A percentile compares a stretch with the other conserved stretches of the same genome.
Conservation (phyloP, 495 filamentous ascomycete species). For the Lichenothelia convexa region DNA sequence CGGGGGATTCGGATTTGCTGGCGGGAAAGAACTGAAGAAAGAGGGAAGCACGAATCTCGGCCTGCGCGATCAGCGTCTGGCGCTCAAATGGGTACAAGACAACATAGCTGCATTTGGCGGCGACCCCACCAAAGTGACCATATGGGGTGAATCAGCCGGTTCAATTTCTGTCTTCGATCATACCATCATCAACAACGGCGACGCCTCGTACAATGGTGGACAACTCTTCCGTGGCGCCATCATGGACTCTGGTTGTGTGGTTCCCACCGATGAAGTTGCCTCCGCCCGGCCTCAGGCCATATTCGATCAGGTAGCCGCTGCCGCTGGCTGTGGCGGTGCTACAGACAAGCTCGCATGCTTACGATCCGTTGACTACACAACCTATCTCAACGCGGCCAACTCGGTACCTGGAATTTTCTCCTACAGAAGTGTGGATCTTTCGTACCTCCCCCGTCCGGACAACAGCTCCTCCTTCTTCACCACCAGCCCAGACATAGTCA, state of each 20-base stretch:
- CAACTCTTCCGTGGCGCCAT: slow-evolving; percentile 52
- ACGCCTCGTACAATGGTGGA: slow-evolving; percentile 51
- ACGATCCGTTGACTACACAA: slow-evolving; percentile 5
- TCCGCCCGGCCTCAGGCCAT: slow-evolving; percentile 41
- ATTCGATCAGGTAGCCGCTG: slow-evolving; percentile 41
- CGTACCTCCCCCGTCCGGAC: slow-evolving; percentile 2
- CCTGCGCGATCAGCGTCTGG: slow-evolving; percentile 19
- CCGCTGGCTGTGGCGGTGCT: slow-evolving; percentile 38
- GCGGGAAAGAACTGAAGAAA: slow-evolving; percentile 40
- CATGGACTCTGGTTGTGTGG: slow-evolving; percentile 51
- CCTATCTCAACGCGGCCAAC: slow-evolving; percentile 7
- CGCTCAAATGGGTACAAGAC: slow-evolving; percentile 19
- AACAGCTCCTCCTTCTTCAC: slow-evolving; percentile 38
- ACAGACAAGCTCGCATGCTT: slow-evolving; percentile 24
- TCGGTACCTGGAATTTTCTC: slow-evolving; percentile 10
- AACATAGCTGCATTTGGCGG: slow-evolving; percentile 23
- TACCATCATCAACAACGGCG: slow-evolving; percentile 47
- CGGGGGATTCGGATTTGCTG: slow-evolving; percentile 40
- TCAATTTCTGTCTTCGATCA: slow-evolving; percentile 55
- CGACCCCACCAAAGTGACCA: slow-evolving; percentile 33
- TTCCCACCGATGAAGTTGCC: slow-evolving; percentile 47
- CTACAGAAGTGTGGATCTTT: slow-evolving; percentile 8
- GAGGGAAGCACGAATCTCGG: slow-evolving; percentile 41
- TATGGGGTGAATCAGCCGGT: slow-evolving; percentile 52
- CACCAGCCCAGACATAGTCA: slow-evolving; percentile 35